These are phyloP conservation scores for Voacanga thouarsii DNA, from an alignment of 257 asterid species.

Conservation along the genomic window DNA sequence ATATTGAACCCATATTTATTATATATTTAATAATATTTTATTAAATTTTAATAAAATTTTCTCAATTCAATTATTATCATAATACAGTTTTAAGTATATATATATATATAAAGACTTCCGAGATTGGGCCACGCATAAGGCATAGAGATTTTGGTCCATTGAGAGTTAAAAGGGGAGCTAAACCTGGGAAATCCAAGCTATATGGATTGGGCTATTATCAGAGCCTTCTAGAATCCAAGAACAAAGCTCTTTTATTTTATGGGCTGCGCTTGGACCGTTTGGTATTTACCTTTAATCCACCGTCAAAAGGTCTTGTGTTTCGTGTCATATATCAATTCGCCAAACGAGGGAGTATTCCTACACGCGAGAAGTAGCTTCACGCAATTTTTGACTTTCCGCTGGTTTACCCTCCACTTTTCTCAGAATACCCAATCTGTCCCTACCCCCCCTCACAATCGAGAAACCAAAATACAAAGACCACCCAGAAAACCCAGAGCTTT, in stretches of 20 bases:
- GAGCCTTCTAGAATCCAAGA: neutral
- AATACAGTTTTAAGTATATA: too few species aligned
- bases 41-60: too few species aligned
- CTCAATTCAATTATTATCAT: too few species aligned
- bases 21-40: too few species aligned
- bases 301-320: neutral
- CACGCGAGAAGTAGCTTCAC: neutral
- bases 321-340: neutral
- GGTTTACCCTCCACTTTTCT: constrained; percentile 3
- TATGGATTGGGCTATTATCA: neutral
- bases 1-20: too few species aligned
- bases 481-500: constrained; percentile 30
- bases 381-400: neutral
- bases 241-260: neutral
- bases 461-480: constrained; percentile 26
- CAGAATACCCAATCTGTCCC: constrained; percentile 2
- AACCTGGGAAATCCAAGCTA: too few species aligned
- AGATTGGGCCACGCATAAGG: too few species aligned
- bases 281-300: neutral
- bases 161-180: too few species aligned
- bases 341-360: neutral
- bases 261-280: constrained; percentile 5
- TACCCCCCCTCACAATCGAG: constrained; percentile 8
- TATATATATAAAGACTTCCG: too few species aligned
- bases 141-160: too few species aligned